phyloP scores from a whole-genome alignment of 306 rosid genomes.

The Arachis hypogaea region DNA sequence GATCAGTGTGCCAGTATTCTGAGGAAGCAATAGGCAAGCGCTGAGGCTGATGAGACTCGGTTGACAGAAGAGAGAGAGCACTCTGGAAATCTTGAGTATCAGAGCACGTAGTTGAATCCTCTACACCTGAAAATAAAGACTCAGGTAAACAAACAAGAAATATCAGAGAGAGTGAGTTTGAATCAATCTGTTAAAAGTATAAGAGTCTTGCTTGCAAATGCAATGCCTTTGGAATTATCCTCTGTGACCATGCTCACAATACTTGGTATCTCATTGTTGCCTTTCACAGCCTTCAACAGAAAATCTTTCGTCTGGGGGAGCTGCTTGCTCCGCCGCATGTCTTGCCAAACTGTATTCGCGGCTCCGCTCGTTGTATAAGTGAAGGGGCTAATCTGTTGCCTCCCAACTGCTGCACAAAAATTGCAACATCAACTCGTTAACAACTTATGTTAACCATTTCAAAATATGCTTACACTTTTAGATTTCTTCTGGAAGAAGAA shows the following conservation, averaged over 20 bases:
- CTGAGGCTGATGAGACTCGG: slow-evolving; percentile 34
- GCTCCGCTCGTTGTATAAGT: slow-evolving; percentile 41
- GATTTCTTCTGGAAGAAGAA: not conserved
- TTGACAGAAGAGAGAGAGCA: slow-evolving; percentile 99
- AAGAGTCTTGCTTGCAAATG: not conserved
- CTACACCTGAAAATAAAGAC: slow-evolving; percentile 50
- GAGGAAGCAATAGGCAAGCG: slow-evolving; percentile 50
- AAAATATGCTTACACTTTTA: slow-evolving; percentile 4
- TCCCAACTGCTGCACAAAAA: slow-evolving; percentile 54
- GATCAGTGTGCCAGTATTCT: slow-evolving; percentile 52
- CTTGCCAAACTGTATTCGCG: slow-evolving; percentile 47
- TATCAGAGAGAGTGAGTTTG: too few species aligned
- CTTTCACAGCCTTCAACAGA: slow-evolving; percentile 49
- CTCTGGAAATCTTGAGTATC: slow-evolving; percentile 55
- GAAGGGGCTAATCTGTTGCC: slow-evolving; percentile 50
- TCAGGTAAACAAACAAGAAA: not conserved
- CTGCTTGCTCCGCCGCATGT: slow-evolving; percentile 36
- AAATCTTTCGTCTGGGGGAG: slow-evolving; percentile 53
- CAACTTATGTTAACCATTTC: slow-evolving; percentile 4
- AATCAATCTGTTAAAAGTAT: too few species aligned
- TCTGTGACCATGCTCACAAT: slow-evolving; percentile 41
- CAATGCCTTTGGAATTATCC: slow-evolving; percentile 47
- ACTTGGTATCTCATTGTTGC: slow-evolving; percentile 38
- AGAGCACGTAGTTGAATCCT: slow-evolving; percentile 54
- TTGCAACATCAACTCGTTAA: not conserved